Evolutionary conservation across 1,139 yeast species (phyloP).

Genomic region (Taphrina deformans): DNA sequence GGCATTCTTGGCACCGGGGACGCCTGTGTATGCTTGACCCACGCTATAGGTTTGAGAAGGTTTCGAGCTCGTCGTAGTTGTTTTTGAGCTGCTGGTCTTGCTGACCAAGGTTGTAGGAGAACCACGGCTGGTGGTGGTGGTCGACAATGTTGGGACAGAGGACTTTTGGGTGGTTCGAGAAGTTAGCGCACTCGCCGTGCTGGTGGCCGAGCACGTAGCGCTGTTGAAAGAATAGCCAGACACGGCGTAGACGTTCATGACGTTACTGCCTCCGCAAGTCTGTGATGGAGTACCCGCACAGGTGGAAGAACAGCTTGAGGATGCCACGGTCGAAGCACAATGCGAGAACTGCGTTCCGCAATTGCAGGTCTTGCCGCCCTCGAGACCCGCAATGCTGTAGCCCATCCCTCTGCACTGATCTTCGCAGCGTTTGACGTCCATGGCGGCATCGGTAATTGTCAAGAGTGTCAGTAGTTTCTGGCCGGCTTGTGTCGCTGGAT

Average conservation of each 20-base stretch:
- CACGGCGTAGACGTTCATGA: conserved; percentile 9
- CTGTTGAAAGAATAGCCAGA: neutral
- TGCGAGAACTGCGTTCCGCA: neutral
- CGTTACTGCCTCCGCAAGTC: neutral
- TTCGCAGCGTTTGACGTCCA: conserved; percentile 2
- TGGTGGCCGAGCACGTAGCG: neutral
- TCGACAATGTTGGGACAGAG: neutral
- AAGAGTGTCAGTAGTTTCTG: neutral
- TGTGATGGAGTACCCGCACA: neutral
- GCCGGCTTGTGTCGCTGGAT: neutral
- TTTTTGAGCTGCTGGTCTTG: neutral
- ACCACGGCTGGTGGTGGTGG: neutral
- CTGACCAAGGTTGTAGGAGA: neutral
- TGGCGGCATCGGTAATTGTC: neutral
- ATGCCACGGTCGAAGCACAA: neutral
- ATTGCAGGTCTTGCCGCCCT: conserved; percentile 1
- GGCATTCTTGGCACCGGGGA: conserved; percentile 12
- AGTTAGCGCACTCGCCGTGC: neutral
- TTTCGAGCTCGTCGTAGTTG: neutral
- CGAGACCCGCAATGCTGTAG: neutral
- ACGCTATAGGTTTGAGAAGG: neutral
- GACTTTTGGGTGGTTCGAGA: neutral
- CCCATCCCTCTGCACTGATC: neutral
- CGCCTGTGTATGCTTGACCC: conserved; percentile 7
- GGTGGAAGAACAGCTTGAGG: neutral